These are phyloP conservation scores for Panicum virgatum DNA, from an alignment of 202 grass and related monocot species.

Conservation along the genomic window DNA sequence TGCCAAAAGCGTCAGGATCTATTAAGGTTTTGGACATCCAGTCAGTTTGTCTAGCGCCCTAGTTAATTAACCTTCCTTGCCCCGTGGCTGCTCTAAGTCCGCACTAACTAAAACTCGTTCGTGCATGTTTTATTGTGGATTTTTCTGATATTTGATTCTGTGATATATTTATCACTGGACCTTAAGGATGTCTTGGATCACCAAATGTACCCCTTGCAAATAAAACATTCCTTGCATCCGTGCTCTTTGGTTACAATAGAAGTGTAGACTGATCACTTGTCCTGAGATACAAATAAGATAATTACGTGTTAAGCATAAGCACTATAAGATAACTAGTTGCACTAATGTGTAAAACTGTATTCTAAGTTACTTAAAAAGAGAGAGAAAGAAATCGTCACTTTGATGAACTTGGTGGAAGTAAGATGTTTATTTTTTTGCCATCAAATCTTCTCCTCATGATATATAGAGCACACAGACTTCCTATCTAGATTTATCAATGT, in stretches of 20 bases:
- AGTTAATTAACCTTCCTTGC: not conserved
- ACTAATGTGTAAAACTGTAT: not conserved
- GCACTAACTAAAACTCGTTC: not conserved
- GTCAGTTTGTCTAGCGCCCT: not conserved
- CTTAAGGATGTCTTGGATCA: not conserved
- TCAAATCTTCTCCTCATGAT: not conserved
- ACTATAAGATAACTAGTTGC: not conserved
- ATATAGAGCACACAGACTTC: not conserved
- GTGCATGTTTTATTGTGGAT: not conserved
- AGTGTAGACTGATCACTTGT: not conserved
- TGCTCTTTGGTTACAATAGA: not conserved
- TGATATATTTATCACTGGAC: not conserved
- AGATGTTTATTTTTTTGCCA: no score
- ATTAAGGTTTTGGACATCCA: not conserved
- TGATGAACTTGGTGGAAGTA: not conserved
- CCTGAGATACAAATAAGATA: not conserved
- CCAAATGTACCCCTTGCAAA: not conserved
- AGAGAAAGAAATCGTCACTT: not conserved
- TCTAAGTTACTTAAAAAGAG: not conserved
- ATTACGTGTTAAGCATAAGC: not conserved
- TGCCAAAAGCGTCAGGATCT: slow-evolving; percentile 9
- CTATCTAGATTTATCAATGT: not conserved
- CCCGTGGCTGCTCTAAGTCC: not conserved
- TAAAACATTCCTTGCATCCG: not conserved
- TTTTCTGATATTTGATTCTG: not conserved